Percentiles rank a stretch among this genome's conserved stretches.
Evolutionary conservation across 1,139 yeast species (phyloP).

Genomic region (Sugiyamaella sp.): DNA sequence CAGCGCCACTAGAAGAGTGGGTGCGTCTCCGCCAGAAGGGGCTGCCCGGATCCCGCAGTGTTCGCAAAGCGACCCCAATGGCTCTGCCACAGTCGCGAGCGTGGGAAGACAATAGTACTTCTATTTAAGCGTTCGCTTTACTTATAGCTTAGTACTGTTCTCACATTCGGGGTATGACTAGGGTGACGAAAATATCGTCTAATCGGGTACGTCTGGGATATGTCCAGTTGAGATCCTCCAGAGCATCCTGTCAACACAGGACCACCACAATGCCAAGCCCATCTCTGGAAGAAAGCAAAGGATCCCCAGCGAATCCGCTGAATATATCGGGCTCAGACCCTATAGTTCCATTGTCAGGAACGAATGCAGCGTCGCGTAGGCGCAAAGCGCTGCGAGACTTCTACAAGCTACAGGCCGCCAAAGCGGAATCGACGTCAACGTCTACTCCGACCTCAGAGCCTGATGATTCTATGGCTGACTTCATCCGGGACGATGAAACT

Average conservation of each 20-base stretch:
- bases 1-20: neutral
- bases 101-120: too few species aligned
- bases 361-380: slow-evolving; percentile 33
- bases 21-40: too few species aligned
- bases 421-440: slow-evolving; percentile 16
- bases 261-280: neutral
- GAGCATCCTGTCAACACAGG: too few species aligned
- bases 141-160: too few species aligned
- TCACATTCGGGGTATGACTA: too few species aligned
- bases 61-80: too few species aligned
- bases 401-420: slow-evolving; percentile 41
- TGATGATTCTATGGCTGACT: slow-evolving; percentile 23
- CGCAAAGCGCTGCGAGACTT: slow-evolving; percentile 47
- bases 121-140: too few species aligned
- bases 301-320: neutral
- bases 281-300: neutral
- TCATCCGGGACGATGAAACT: slow-evolving; percentile 24
- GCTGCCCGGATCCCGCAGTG: too few species aligned
- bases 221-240: too few species aligned
- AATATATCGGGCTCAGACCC: slow-evolving; percentile 9
- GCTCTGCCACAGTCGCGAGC: too few species aligned
- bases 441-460: slow-evolving; percentile 16
- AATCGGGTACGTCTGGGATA: too few species aligned
- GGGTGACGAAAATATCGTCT: too few species aligned
- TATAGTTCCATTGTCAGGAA: slow-evolving; percentile 12